phyloP scores from a whole-genome alignment of 305 asterid species.

The Fraxinus sp. region DNA sequence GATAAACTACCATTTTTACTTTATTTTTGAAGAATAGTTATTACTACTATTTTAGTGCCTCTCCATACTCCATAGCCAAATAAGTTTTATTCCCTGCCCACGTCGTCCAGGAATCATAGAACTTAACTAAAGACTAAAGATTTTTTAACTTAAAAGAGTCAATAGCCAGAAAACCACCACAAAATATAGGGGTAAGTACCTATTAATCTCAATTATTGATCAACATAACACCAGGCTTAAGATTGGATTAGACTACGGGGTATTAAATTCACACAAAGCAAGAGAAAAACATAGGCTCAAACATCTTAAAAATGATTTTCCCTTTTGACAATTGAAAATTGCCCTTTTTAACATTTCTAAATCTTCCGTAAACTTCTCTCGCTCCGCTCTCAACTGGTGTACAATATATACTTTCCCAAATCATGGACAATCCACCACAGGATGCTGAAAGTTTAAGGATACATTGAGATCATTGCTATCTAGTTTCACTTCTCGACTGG shows the following conservation, averaged over 20 bases:
- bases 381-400: background rate
- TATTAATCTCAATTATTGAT: background rate
- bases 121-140: background rate
- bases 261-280: background rate
- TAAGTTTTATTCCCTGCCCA: background rate
- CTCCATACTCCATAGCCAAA: background rate
- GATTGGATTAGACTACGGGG: background rate
- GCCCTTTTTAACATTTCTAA: background rate
- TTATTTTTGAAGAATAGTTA: background rate
- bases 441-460: background rate
- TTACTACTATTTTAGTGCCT: background rate
- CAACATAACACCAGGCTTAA: background rate
- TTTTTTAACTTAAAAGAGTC: background rate
- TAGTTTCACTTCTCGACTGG: slow-evolving; percentile 1
- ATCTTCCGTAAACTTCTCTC: background rate
- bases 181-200: background rate
- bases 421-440: background rate
- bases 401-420: background rate
- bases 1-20: background rate
- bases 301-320: background rate
- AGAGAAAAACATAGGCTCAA: background rate
- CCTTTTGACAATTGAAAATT: background rate
- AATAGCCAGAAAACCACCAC: background rate
- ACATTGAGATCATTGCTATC: background rate
- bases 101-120: background rate